A percentile compares a stretch with the other conserved stretches of the same genome.
Evolutionary conservation across 352 stramenopile species (phyloP).

Genomic region (Globisporangium nodosum): DNA sequence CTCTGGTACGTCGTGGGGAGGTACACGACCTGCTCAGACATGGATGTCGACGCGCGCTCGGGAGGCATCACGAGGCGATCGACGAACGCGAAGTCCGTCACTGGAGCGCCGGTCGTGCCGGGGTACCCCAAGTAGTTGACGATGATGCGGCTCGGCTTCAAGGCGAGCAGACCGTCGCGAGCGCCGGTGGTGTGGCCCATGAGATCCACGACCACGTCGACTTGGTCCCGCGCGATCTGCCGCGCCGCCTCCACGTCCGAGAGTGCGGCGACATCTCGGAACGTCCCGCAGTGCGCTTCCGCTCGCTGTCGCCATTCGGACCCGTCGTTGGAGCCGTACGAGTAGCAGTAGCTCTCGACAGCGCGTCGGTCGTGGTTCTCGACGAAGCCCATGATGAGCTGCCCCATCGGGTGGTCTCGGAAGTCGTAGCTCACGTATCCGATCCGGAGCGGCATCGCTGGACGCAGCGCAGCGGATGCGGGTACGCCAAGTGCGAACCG

Average conservation of each 20-base stretch:
- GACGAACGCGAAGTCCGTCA: slow-evolving; percentile 76
- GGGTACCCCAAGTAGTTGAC: slow-evolving; percentile 92
- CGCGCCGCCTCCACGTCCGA: slow-evolving; percentile 52
- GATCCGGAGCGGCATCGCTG: slow-evolving; percentile 44
- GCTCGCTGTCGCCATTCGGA: slow-evolving; percentile 58
- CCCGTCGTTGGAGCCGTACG: slow-evolving; percentile 77
- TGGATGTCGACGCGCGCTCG: slow-evolving; percentile 28
- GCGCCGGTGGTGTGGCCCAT: slow-evolving; percentile 89
- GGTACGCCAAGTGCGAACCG: not conserved
- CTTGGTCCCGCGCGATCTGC: slow-evolving; percentile 40
- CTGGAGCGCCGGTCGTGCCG: slow-evolving; percentile 73
- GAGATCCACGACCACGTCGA: slow-evolving; percentile 89
- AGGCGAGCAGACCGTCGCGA: slow-evolving; percentile 49
- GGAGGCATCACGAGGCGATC: slow-evolving; percentile 65
- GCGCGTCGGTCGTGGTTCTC: slow-evolving; percentile 51
- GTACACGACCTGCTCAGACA: slow-evolving; percentile 87
- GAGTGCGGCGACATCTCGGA: slow-evolving; percentile 51
- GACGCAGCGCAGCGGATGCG: slow-evolving; percentile 9
- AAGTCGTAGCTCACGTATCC: slow-evolving; percentile 91
- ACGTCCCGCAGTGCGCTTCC: slow-evolving; percentile 39
- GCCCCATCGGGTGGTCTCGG: slow-evolving; percentile 91
- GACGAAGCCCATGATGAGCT: slow-evolving; percentile 83
- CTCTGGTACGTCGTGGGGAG: slow-evolving; percentile 88
- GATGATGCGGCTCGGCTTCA: slow-evolving; percentile 53
- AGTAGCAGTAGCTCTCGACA: slow-evolving; percentile 63